Evolutionary conservation across 192 early-diverging fungal genomes (phyloP), one percentile per base, ranked within the genome.

Genomic region (Gryganskiella cystojenkinii): DNA sequence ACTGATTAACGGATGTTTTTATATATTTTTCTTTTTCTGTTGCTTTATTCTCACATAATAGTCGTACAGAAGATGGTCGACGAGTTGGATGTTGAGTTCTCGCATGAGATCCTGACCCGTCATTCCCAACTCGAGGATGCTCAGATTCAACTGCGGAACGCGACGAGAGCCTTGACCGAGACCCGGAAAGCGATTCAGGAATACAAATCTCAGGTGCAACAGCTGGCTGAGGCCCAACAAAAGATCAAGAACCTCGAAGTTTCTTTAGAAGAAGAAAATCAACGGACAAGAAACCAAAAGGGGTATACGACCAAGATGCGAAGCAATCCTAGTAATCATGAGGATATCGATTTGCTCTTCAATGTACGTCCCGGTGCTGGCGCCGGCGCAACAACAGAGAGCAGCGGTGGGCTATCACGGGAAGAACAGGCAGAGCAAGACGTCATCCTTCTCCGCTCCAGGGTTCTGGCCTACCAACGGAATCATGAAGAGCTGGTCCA

Each of bases 31-130:
- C 14, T 51, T 47, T 37, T 40, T 89, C 31, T 50, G 17, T 3
- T 35, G 15, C 30, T n/a, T 64, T 0, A 10, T 9, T n/a, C n/a
- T n/a, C n/a, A n/a, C n/a, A n/a, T n/a, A 51, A 42, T 63, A 85
- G 86, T 82, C 50, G 85, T 94, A 31, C 92, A 93, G 71, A 86
- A 85, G 59, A 78, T 92, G 55, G 85, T 93, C 44, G 80, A 88
- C 14, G 87, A 90, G 17, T 63, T 92, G n/a, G 93, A 94, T 61
- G 80, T 82, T 0, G 88, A 94, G 33, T 92, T 88, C 65, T 72
- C 84, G 2, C 86, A 84, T 11, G 85, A 91, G 42, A 80, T 93
- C 43, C 69, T 81, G 49, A 42, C 72, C 31, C 87, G 90, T 56
- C 87, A 93, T 19, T 65, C 76, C 15, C 82, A 88, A 56, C 74